These are phyloP conservation scores for Wickerhamomyces chambardii DNA, from an alignment of 805 yeast genomes.

Conservation along the genomic window DNA sequence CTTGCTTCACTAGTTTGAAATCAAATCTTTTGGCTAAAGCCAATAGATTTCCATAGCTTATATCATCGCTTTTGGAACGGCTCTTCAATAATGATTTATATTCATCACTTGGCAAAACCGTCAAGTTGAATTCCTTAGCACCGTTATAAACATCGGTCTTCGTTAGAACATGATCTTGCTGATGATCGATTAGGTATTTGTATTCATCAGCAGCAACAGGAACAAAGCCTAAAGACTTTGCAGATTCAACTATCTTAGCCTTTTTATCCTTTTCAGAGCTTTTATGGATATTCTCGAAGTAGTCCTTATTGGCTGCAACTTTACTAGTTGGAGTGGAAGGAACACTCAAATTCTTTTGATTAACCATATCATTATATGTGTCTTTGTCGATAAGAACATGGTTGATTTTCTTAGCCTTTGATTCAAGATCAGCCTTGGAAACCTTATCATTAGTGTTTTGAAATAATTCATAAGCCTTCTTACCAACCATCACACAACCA, in stretches of 20 bases:
- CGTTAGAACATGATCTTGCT: constrained; percentile 20
- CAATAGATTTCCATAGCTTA: constrained; percentile 13
- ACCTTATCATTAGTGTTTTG: too few species aligned
- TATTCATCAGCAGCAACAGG: constrained; percentile 25
- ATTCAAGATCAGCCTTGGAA: too few species aligned
- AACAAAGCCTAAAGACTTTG: constrained; percentile 23
- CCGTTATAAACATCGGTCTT: constrained; percentile 22
- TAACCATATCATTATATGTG: too few species aligned
- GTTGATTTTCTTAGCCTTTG: too few species aligned
- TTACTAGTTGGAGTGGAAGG: constrained; percentile 18
- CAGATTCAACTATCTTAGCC: constrained; percentile 22
- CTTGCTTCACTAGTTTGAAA: too few species aligned
- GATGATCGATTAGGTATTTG: constrained; percentile 19
- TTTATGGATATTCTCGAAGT: constrained; percentile 22
- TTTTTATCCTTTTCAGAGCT: constrained; percentile 18
- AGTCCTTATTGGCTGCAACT: constrained; percentile 24
- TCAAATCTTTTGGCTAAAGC: too few species aligned
- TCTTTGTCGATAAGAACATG: too few species aligned
- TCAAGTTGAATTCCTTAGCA: constrained; percentile 32
- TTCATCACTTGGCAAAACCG: constrained; percentile 35
- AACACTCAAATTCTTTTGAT: too few species aligned
- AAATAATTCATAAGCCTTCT: too few species aligned
- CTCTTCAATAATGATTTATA: constrained; percentile 25
- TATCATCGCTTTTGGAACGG: constrained; percentile 6
- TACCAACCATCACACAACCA: too few species aligned